Conservation (phyloP, 352 stramenopile species). For the Thraustochytrium striatum region DNA sequence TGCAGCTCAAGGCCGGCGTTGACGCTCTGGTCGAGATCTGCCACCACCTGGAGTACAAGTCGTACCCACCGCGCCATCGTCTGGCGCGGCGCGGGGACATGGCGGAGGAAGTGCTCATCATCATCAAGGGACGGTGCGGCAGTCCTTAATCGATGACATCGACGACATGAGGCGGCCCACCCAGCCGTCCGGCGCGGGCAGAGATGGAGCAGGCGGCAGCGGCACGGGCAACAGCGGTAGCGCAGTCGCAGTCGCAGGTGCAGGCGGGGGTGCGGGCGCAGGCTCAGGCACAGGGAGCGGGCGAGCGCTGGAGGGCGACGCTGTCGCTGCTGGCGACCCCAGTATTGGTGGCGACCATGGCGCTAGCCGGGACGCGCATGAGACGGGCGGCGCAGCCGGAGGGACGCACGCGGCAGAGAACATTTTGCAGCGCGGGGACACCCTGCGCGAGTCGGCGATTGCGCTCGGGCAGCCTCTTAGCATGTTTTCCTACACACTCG, state of each 20-base stretch:
- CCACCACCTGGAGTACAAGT: constrained; percentile 26
- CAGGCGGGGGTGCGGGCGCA: too few relatives aligned
- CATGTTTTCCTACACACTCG: background rate
- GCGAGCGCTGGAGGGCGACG: background rate
- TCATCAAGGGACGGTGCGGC: constrained; percentile 19
- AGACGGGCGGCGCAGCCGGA: too few relatives aligned
- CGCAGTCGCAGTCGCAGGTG: too few relatives aligned
- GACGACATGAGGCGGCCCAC: too few relatives aligned
- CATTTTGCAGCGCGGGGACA: background rate
- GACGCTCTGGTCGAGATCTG: background rate
- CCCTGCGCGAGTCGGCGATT: constrained; percentile 1
- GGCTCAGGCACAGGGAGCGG: too few relatives aligned
- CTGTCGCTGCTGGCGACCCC: background rate
- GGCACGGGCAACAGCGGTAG: too few relatives aligned
- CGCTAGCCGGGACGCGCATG: background rate
- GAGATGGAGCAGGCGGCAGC: too few relatives aligned
- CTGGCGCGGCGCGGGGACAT: constrained; percentile 5
- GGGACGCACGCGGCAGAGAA: background rate
- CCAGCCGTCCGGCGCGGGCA: too few relatives aligned
- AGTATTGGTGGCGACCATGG: background rate
- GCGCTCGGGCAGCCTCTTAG: background rate
- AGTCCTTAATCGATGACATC: background rate
- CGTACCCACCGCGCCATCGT: background rate
- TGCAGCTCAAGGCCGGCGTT: background rate
- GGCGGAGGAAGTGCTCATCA: constrained; percentile 12